These are phyloP conservation scores for Raddia distichophylla DNA, from an alignment of 176 grass and related monocot species.

Conservation along the genomic window DNA sequence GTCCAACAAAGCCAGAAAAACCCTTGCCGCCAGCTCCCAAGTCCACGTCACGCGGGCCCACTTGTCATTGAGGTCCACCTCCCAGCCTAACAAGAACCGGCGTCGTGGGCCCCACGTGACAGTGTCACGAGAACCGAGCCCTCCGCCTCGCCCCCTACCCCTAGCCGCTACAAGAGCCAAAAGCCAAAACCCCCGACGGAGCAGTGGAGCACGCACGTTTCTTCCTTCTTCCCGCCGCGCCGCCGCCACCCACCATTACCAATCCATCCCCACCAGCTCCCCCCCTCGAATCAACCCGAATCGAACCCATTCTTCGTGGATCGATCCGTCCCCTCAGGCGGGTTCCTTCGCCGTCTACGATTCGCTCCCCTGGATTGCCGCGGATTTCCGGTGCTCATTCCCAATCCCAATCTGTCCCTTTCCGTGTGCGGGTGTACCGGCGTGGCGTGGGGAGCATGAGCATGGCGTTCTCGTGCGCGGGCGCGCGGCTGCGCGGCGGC, in stretches of 20 bases:
- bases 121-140: background rate
- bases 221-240: conserved; percentile 38
- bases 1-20: background rate
- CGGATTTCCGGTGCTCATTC: background rate
- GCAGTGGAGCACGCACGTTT: background rate
- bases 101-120: background rate
- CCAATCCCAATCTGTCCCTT: conserved; percentile 30
- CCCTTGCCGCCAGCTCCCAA: background rate
- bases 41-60: background rate
- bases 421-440: background rate
- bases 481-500: conserved; percentile 20
- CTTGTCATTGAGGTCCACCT: background rate
- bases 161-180: background rate
- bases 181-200: background rate
- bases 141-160: background rate
- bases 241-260: conserved; percentile 13
- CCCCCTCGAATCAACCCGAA: background rate
- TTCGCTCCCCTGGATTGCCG: background rate
- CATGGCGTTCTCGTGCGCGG: conserved; percentile 52
- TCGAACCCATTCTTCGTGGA: background rate
- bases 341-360: background rate
- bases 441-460: conserved; percentile 33
- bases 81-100: background rate
- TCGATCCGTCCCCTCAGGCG: background rate
- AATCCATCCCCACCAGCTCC: background rate